A percentile compares a stretch with the other conserved stretches of the same genome.
Conservation (phyloP, 768 basidiomycete species). For the Phylloporus sp. region DNA sequence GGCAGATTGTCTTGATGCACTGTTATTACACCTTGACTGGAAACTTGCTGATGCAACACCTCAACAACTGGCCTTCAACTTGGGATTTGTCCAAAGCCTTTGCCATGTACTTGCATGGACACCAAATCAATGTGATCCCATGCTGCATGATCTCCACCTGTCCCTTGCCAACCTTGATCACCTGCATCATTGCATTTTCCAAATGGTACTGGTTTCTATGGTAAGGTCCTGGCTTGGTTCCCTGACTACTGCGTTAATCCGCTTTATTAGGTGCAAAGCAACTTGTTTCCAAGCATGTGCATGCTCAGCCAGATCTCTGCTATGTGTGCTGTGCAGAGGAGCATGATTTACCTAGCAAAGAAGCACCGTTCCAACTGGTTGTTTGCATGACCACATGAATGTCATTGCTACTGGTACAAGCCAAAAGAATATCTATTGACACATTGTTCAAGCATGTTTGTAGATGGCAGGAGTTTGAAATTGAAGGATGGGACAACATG, state of each 20-base stretch:
- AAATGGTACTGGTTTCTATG: background rate
- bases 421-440: background rate
- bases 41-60: slow-evolving; percentile 3
- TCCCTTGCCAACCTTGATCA: background rate
- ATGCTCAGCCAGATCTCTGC: background rate
- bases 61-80: background rate
- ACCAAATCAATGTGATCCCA: background rate
- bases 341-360: background rate
- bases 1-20: background rate
- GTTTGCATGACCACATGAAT: background rate
- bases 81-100: background rate
- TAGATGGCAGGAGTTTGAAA: no score
- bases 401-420: background rate
- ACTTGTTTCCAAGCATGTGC: background rate
- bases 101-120: background rate
- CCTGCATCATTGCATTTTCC: background rate
- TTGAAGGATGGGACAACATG: background rate
- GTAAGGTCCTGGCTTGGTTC: no score
- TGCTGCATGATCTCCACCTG: background rate
- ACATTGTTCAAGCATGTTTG: background rate
- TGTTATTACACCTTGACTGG: background rate
- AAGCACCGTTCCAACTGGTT: background rate
- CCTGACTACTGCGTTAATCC: background rate
- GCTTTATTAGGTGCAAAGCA: background rate
- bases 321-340: background rate